Percentiles rank a stretch among this genome's conserved stretches.
Evolutionary conservation across 768 basidiomycete species (phyloP).

Genomic region (Leccinum boreale): DNA sequence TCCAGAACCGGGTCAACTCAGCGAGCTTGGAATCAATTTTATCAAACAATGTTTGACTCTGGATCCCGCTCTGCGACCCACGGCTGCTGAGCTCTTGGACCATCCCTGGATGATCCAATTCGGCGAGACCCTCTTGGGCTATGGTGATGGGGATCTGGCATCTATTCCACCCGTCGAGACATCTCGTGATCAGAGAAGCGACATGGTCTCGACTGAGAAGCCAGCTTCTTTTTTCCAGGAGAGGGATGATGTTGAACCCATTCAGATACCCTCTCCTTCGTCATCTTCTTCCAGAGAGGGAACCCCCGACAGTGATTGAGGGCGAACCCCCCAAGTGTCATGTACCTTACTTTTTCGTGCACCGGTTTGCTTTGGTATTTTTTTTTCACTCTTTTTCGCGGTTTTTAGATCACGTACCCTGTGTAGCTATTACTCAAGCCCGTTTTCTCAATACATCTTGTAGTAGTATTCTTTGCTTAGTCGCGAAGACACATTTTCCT

Average conservation of each 20-base stretch:
- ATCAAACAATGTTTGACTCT: conserved; percentile 90
- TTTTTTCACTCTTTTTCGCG: background rate
- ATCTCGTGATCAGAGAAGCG: conserved; percentile 47
- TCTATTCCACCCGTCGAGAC: conserved; percentile 45
- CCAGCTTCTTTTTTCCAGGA: conserved; percentile 56
- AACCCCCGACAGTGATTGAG: conserved; percentile 29
- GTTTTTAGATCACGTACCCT: conserved; percentile 5
- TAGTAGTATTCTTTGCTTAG: conserved; percentile 5
- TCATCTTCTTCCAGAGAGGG: conserved; percentile 40
- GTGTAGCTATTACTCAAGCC: conserved; percentile 18
- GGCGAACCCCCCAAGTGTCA: background rate
- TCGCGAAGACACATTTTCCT: background rate
- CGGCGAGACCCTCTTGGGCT: conserved; percentile 64
- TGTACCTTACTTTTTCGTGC: background rate
- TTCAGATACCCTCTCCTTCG: conserved; percentile 48
- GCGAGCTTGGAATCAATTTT: conserved; percentile 87
- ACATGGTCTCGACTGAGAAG: conserved; percentile 49
- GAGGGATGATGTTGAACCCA: conserved; percentile 58
- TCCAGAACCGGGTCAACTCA: conserved; percentile 87
- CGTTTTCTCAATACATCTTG: background rate
- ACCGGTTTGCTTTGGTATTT: background rate
- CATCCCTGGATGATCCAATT: conserved; percentile 91
- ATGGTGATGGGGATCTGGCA: conserved; percentile 61
- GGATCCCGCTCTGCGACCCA: conserved; percentile 79
- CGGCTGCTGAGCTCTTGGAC: conserved; percentile 78